Evolutionary conservation across 2,329 filamentous ascomycete species (phyloP), one percentile per base, ranked within the genome.

Genomic region (Phyllosticta citrichinensis): DNA sequence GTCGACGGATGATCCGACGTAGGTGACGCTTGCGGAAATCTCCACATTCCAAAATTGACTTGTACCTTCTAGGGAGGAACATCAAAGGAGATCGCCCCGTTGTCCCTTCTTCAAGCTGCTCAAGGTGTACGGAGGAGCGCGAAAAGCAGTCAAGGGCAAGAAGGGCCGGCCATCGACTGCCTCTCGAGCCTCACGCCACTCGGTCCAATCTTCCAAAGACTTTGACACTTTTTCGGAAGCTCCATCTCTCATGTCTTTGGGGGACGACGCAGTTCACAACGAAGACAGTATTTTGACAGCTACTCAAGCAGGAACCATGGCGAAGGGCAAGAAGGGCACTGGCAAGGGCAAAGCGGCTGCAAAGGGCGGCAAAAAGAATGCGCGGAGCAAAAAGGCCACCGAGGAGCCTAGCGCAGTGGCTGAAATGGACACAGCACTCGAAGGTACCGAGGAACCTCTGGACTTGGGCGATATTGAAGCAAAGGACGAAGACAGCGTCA

Each of bases 1-100:
- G 70, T 87, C 88, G 1, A 86, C 87, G 62, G 94, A 99, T 72
- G 90, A 96, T 70, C 94, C 94, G 63, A 83, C 88, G 86, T 91
- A 73, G 75, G 87, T 70, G 10, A 6, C 5, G 20, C 5, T 12
- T 14, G 14, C 19, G 20, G 47, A 5, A 33, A 1, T 50, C 2
- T 2, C 30, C 27, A n/a, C 12, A 10, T 50, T 27, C 9, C 17
- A 10, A n/a, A 19, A 35, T 30, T 30, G 8, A 27, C 56, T 62
- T 24, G 62, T 17, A 20, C 24, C 8, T 17, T 19, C 3, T 30
- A 93, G 89, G 70, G 86, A 95, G 63, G 94, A 99, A 71, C 94
- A 99, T 71, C 85, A 86, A 67, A 86, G 83, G 60, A 85, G 94
- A 66, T 87, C 87, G 1, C 84, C 90, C 0, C 80, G 87, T 24